Evolutionary conservation across 2,329 filamentous ascomycete species (phyloP).

Genomic region (Lithohypha guttulata): DNA sequence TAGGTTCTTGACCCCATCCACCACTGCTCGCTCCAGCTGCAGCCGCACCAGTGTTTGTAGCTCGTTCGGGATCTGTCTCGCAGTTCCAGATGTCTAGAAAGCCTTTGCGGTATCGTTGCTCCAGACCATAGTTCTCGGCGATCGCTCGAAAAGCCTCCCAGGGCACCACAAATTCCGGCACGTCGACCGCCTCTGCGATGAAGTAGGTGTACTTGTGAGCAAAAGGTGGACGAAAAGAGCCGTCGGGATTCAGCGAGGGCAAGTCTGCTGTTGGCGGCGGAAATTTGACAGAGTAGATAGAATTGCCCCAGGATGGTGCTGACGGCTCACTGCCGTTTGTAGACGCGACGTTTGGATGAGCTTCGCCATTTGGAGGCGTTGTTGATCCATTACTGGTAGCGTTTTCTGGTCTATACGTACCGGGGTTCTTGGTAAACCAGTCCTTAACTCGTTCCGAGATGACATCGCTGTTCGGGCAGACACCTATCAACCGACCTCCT

Average conservation of each 20-base stretch:
- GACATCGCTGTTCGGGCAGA: conserved; percentile 93
- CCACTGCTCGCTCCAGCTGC: conserved; percentile 2
- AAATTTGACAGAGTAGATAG: conserved; percentile 83
- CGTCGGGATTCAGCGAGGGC: conserved; percentile 41
- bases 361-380: conserved; percentile 8
- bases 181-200: conserved; percentile 89
- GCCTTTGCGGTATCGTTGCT: conserved; percentile 83
- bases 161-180: conserved; percentile 94
- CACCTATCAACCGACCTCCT: conserved; percentile 85
- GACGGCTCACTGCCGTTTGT: conserved; percentile 41
- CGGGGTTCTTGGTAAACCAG: conserved; percentile 53
- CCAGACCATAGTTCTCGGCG: conserved; percentile 92
- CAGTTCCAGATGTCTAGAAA: conserved; percentile 87
- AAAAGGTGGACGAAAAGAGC: conserved; percentile 85
- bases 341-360: conserved; percentile 25
- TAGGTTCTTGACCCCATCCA: conserved; percentile 3
- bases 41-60: conserved; percentile 5
- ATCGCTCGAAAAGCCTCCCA: conserved; percentile 96
- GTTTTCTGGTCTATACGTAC: conserved; percentile 36
- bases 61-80: conserved; percentile 36
- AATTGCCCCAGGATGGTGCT: conserved; percentile 73
- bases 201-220: conserved; percentile 98
- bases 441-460: conserved; percentile 67
- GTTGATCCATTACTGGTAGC: conserved; percentile 28
- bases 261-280: conserved; percentile 26